Evolutionary conservation across 352 stramenopile genomes (phyloP).

Genomic region (Pythium coloratum): DNA sequence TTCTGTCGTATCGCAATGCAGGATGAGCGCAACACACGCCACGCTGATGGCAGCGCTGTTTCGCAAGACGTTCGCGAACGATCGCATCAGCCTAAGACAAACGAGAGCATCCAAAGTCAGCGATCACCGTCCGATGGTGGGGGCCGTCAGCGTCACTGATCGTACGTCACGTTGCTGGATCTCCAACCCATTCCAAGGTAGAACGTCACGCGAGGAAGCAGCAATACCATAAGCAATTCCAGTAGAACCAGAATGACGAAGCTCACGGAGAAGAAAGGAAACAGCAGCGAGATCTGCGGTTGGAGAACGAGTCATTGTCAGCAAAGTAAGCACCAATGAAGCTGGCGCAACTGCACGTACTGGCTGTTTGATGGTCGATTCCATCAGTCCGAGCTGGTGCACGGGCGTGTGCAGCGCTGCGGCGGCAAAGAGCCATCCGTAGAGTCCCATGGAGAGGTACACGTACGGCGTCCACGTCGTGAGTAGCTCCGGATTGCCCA

Average conservation of each 20-base stretch:
- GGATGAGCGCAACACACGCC: slow-evolving; percentile 77
- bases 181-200: slow-evolving; percentile 59
- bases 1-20: slow-evolving; percentile 75
- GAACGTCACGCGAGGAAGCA: slow-evolving; percentile 54
- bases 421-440: slow-evolving; percentile 80
- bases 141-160: neutral
- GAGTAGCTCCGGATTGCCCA: slow-evolving; percentile 81
- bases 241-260: slow-evolving; percentile 76
- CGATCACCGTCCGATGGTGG: neutral
- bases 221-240: slow-evolving; percentile 67
- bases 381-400: slow-evolving; percentile 64
- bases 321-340: neutral
- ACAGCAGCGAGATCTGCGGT: slow-evolving; percentile 73
- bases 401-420: slow-evolving; percentile 75
- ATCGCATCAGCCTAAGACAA: slow-evolving; percentile 51
- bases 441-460: slow-evolving; percentile 86
- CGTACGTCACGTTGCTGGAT: slow-evolving; percentile 73
- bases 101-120: neutral
- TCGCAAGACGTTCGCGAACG: slow-evolving; percentile 77
- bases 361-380: slow-evolving; percentile 84
- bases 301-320: neutral
- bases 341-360: slow-evolving; percentile 29
- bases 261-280: slow-evolving; percentile 84
- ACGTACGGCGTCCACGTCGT: slow-evolving; percentile 88
- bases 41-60: slow-evolving; percentile 85